A percentile compares a stretch with the other conserved stretches of the same genome.
Conservation (phyloP, 2,329 filamentous ascomycete genomes). For the Exophiala phaeomuriformis region DNA sequence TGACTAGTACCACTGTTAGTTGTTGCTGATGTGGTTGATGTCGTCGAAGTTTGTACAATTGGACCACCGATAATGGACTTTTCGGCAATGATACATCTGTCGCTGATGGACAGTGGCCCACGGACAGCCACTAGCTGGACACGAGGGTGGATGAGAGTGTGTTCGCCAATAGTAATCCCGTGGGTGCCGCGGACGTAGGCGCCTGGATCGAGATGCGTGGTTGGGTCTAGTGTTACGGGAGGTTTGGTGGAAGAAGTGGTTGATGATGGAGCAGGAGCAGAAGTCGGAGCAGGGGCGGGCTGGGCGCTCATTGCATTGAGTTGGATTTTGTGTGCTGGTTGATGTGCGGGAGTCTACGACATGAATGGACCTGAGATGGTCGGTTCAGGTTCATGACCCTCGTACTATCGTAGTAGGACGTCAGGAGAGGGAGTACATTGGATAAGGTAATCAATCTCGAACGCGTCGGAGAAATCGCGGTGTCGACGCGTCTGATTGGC, state of each 20-base stretch:
- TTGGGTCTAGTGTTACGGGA: conserved; percentile 30
- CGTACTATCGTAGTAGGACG: neutral
- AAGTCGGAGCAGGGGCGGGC: neutral
- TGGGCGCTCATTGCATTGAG: neutral
- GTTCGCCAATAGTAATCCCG: conserved; percentile 68
- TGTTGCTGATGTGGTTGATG: no score
- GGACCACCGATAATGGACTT: conserved; percentile 38
- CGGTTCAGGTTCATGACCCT: no score
- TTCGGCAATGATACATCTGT: conserved; percentile 76
- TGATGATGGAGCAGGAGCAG: conserved; percentile 27
- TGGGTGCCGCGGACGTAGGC: conserved; percentile 60
- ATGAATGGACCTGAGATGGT: no score
- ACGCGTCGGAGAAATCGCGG: conserved; percentile 6
- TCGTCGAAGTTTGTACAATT: conserved; percentile 28
- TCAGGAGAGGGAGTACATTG: neutral
- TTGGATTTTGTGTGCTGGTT: neutral
- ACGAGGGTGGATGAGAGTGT: conserved; percentile 80
- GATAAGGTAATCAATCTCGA: neutral
- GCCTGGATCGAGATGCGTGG: conserved; percentile 41
- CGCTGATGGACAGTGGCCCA: conserved; percentile 72
- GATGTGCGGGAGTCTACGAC: neutral
- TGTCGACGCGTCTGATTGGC: conserved; percentile 16
- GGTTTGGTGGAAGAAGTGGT: conserved; percentile 28
- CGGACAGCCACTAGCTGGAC: conserved; percentile 68
- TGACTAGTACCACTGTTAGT: no score